phyloP scores from a whole-genome alignment of 148 eudicot genomes.

The Agrostemma githago region DNA sequence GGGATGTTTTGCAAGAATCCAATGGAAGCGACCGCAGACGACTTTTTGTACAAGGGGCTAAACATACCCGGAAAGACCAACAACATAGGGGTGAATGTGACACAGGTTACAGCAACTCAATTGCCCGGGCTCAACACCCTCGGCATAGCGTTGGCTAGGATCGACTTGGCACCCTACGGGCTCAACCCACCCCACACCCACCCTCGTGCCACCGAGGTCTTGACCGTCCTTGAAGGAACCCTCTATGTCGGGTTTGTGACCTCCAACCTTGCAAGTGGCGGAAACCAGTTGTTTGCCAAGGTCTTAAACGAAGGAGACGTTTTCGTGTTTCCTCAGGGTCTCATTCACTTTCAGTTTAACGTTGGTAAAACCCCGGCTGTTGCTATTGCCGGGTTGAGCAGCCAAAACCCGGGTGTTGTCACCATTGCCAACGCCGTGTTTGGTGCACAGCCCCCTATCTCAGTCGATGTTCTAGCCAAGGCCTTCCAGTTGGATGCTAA shows the following conservation, averaged over 20 bases:
- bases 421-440: constrained; percentile 15
- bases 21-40: constrained; percentile 6
- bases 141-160: constrained; percentile 14
- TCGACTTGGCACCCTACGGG: constrained; percentile 16
- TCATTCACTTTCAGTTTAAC: constrained; percentile 12
- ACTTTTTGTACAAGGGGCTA: constrained; percentile 17
- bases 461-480: constrained; percentile 15
- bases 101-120: constrained; percentile 7
- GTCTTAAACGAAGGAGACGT: constrained; percentile 20
- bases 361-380: constrained; percentile 9
- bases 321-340: constrained; percentile 19
- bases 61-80: constrained; percentile 10
- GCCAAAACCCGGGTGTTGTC: constrained; percentile 15
- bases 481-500: constrained; percentile 16
- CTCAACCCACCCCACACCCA: constrained; percentile 17
- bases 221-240: constrained; percentile 12
- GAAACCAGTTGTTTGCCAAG: constrained; percentile 7
- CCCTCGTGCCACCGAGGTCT: constrained; percentile 15
- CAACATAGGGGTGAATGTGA: constrained; percentile 7
- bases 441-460: constrained; percentile 11
- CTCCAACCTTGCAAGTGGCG: constrained; percentile 14
- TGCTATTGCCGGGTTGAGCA: constrained; percentile 12
- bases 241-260: constrained; percentile 15
- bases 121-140: constrained; percentile 19
- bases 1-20: constrained; percentile 20